Percentiles rank a stretch among this genome's conserved stretches.
Evolutionary conservation across 495 filamentous ascomycete genomes (phyloP).

Genomic region (Penicillium salamii): DNA sequence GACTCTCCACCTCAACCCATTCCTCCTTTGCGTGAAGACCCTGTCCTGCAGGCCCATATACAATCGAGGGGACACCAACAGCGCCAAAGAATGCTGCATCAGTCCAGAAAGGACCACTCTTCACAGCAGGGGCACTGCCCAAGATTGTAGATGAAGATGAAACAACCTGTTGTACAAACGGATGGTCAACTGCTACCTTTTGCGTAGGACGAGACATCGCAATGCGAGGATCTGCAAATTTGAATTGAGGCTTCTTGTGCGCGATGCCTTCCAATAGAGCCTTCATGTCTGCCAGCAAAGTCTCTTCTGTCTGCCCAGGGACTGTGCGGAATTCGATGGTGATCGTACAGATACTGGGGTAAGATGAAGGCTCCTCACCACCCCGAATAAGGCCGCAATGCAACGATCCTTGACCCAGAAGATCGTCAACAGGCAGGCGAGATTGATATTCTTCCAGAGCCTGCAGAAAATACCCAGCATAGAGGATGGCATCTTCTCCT

Average conservation of each 20-base stretch:
- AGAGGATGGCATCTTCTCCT: constrained; percentile 43
- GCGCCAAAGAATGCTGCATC: constrained; percentile 41
- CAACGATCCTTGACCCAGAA: constrained; percentile 33
- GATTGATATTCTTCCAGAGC: constrained; percentile 37
- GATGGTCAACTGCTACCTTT: constrained; percentile 31
- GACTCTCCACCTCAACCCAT: constrained; percentile 40
- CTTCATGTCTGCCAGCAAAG: constrained; percentile 28
- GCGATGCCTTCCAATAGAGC: constrained; percentile 19
- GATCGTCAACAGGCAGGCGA: constrained; percentile 28
- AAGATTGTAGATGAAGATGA: constrained; percentile 16
- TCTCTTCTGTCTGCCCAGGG: constrained; percentile 30
- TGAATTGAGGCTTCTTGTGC: constrained; percentile 23
- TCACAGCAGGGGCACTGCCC: constrained; percentile 13
- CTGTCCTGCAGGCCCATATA: constrained; percentile 41
- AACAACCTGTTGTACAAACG: constrained; percentile 27
- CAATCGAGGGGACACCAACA: constrained; percentile 38
- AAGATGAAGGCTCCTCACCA: constrained; percentile 47
- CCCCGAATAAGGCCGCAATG: constrained; percentile 47
- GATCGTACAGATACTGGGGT: constrained; percentile 40
- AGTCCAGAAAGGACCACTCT: constrained; percentile 38
- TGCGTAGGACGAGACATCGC: constrained; percentile 34
- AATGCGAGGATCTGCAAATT: constrained; percentile 25
- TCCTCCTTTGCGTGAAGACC: constrained; percentile 47
- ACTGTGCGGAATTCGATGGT: constrained; percentile 46
- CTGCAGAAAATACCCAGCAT: constrained; percentile 41